Evolutionary conservation across 805 yeast species (phyloP).

Genomic region (Wickerhamiella brachini): DNA sequence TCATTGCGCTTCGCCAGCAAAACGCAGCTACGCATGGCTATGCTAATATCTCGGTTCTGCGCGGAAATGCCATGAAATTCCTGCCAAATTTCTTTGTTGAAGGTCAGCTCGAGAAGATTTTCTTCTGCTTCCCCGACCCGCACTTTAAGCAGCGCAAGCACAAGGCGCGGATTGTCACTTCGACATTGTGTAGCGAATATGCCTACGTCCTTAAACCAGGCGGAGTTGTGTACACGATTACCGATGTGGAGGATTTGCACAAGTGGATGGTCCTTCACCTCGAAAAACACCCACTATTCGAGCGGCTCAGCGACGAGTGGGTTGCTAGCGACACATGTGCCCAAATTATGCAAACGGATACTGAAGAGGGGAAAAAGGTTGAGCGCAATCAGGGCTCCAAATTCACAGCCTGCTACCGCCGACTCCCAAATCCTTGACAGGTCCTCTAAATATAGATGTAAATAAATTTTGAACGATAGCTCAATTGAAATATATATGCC

Average conservation of each 20-base stretch:
- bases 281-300: constrained; percentile 82
- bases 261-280: constrained; percentile 93
- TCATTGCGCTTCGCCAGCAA: constrained; percentile 69
- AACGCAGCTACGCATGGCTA: constrained; percentile 33
- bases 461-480: no score
- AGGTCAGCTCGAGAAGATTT: constrained; percentile 76
- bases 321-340: constrained; percentile 74
- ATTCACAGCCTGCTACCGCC: constrained; percentile 66
- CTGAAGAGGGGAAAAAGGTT: constrained; percentile 97
- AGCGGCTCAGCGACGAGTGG: constrained; percentile 65
- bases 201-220: constrained; percentile 80
- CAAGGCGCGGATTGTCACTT: constrained; percentile 90
- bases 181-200: constrained; percentile 77
- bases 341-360: constrained; percentile 72
- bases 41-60: constrained; percentile 75
- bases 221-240: constrained; percentile 84
- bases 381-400: constrained; percentile 79
- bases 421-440: constrained; percentile 6
- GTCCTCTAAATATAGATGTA: no score
- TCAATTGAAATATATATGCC: no score
- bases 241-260: constrained; percentile 89
- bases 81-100: constrained; percentile 82
- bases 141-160: constrained; percentile 96
- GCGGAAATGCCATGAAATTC: constrained; percentile 97
- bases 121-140: constrained; percentile 99